Evolutionary conservation across 1,284 basidiomycete species (phyloP).

Genomic region (Pterula multifida): DNA sequence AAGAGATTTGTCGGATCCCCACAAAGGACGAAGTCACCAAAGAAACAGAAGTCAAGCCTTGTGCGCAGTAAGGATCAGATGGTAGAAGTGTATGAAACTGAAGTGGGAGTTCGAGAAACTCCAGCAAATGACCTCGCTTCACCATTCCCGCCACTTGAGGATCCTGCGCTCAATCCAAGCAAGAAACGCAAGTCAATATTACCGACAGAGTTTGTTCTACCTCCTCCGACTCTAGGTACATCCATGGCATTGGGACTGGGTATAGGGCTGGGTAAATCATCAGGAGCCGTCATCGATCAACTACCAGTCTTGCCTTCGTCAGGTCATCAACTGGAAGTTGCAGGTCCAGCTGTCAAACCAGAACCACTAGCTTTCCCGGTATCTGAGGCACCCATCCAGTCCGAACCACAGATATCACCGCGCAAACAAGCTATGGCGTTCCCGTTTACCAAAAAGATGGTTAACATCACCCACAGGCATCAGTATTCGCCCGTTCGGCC

Average conservation of each 20-base stretch:
- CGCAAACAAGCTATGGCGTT: constrained; percentile 12
- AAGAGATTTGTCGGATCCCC: too few relatives aligned
- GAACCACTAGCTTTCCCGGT: constrained; percentile 10
- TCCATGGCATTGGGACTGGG: background rate
- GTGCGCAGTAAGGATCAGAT: constrained; percentile 11
- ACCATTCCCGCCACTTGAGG: background rate
- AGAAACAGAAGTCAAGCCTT: constrained; percentile 9
- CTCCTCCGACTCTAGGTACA: constrained; percentile 32
- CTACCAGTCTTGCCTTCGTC: background rate
- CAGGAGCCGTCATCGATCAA: background rate
- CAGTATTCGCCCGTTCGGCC: constrained; percentile 70
- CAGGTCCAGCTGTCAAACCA: constrained; percentile 4
- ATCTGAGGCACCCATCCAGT: constrained; percentile 9
- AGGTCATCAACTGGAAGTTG: background rate
- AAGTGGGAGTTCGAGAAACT: background rate
- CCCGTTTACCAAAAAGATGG: constrained; percentile 15
- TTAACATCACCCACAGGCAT: constrained; percentile 41
- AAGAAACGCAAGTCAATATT: constrained; percentile 26
- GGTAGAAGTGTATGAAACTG: background rate
- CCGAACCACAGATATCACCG: constrained; percentile 9
- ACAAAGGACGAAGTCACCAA: too few relatives aligned
- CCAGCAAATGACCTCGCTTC: background rate
- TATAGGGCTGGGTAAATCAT: background rate
- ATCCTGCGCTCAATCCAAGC: background rate
- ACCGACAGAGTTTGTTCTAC: constrained; percentile 55